Conservation (phyloP, 495 filamentous ascomycete species). For the Astrothelium subdiscretum region DNA sequence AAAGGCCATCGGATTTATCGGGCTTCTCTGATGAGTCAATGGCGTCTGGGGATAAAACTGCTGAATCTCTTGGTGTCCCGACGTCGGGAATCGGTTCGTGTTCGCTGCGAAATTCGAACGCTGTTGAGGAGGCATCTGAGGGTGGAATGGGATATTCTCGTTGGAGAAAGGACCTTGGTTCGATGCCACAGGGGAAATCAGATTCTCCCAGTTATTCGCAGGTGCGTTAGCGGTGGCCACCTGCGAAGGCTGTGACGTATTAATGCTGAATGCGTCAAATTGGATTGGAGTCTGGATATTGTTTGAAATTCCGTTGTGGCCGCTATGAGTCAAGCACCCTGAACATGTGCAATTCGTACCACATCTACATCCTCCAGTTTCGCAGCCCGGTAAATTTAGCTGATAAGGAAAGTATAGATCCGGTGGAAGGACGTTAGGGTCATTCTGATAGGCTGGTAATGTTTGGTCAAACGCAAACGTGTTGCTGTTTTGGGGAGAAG, state of each 20-base stretch:
- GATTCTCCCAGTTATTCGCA: neutral
- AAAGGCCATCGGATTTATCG: neutral
- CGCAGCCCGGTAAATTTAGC: neutral
- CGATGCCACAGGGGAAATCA: neutral
- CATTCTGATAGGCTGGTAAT: neutral
- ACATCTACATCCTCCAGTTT: slow-evolving; percentile 38
- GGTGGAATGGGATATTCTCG: neutral
- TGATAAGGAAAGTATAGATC: neutral
- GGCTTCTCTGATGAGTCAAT: neutral
- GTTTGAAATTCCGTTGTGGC: slow-evolving; percentile 31
- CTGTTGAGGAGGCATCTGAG: neutral
- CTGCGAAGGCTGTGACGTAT: neutral
- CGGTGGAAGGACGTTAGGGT: neutral
- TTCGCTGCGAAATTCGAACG: neutral
- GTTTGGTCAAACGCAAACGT: neutral
- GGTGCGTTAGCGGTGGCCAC: neutral
- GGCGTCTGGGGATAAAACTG: neutral
- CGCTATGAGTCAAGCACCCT: slow-evolving; percentile 41
- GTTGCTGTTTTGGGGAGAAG: neutral
- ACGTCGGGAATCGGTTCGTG: neutral
- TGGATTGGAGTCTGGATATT: neutral
- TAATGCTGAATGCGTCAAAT: neutral
- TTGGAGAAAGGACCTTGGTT: neutral
- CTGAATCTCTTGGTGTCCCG: neutral
- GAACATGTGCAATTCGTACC: slow-evolving; percentile 39